Percentiles rank a stretch among this genome's conserved stretches.
Conservation (phyloP, 768 basidiomycete genomes). For the Lactifluus volemus region DNA sequence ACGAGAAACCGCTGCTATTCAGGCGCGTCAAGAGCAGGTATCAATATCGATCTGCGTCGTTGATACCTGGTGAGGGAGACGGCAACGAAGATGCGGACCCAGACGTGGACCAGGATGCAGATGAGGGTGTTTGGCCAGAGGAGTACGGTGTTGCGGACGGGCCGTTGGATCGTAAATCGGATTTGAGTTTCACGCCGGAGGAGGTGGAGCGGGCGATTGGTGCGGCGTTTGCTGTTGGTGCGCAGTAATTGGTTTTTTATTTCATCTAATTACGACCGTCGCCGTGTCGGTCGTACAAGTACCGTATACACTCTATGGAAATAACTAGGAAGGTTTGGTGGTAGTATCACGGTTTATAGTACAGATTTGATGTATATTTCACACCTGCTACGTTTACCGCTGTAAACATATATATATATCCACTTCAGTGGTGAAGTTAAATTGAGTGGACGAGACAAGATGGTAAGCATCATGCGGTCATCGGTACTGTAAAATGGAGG, state of each 20-base stretch:
- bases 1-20: background rate
- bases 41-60: background rate
- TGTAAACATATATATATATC: no score
- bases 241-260: background rate
- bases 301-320: background rate
- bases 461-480: no score
- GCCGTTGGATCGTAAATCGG: background rate
- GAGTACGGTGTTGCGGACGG: background rate
- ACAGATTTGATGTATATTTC: no score
- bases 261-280: no score
- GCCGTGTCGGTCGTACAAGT: no score
- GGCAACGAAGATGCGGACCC: background rate
- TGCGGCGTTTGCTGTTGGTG: constrained; percentile 1
- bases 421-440: no score
- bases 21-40: background rate
- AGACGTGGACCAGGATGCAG: background rate
- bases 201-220: constrained; percentile 12
- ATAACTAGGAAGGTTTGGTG: background rate
- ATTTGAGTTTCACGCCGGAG: background rate
- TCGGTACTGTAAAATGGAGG: no score
- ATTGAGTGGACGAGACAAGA: no score
- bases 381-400: background rate
- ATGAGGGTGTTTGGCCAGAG: background rate
- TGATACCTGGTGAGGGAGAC: background rate
- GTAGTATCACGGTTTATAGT: no score